Evolutionary conservation across 768 basidiomycete genomes (phyloP).

Genomic region (Lentinus brumalis): DNA sequence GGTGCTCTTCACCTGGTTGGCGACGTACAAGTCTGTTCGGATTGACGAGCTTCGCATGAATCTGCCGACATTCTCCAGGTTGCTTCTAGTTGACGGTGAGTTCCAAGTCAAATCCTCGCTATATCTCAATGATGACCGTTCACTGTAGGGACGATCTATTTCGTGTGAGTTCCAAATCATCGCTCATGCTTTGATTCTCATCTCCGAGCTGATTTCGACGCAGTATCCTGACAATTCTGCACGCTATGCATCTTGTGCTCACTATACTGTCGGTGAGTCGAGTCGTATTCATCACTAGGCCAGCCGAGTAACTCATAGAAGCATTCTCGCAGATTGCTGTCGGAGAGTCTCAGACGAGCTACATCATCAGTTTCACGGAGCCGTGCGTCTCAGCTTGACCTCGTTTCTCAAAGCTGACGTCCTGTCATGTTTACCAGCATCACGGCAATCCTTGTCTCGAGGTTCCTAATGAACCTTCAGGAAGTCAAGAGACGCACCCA

Average conservation of each 20-base stretch:
- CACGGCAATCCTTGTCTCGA: background rate
- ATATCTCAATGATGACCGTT: background rate
- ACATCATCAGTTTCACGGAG: background rate
- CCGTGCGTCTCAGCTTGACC: background rate
- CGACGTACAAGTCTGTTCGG: background rate
- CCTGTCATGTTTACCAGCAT: background rate
- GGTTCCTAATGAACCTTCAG: background rate
- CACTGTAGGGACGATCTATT: background rate
- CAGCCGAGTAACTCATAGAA: background rate
- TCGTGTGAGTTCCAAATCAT: background rate
- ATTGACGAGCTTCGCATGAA: no score
- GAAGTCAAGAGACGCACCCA: background rate
- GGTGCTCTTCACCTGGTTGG: background rate
- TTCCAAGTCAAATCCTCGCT: no score
- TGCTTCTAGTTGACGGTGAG: background rate
- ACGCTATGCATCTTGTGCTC: background rate
- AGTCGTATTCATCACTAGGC: background rate
- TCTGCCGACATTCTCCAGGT: background rate
- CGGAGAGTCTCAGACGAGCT: background rate
- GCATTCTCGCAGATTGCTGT: background rate
- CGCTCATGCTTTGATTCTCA: background rate
- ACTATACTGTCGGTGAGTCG: background rate
- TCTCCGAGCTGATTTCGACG: background rate
- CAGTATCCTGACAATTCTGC: background rate
- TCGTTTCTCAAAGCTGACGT: background rate